phyloP scores from a whole-genome alignment of 169 alveolate species.

The Plasmodium vivax region DNA sequence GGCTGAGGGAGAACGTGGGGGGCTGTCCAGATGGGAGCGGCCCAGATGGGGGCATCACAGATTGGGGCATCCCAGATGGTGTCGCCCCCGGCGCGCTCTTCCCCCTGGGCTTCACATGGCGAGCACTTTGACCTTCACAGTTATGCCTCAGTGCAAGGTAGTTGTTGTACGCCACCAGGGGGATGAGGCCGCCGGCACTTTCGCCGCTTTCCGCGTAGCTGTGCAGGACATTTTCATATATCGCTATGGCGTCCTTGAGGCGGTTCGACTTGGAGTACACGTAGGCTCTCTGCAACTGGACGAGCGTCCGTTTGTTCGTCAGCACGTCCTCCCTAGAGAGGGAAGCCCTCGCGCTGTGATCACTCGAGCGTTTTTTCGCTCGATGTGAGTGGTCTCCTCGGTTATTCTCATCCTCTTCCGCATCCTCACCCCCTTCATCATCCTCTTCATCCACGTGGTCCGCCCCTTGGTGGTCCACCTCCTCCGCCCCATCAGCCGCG shows the following conservation, averaged over 20 bases:
- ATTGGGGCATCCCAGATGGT: not conserved
- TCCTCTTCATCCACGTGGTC: not conserved
- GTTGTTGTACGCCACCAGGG: conserved; percentile 39
- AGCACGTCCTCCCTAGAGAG: not conserved
- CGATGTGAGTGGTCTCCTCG: not conserved
- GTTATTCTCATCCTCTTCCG: not conserved
- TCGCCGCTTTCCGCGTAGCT: not conserved
- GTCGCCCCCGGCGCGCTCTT: not conserved
- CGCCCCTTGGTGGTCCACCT: not conserved
- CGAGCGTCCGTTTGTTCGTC: not conserved
- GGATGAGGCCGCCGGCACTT: not conserved
- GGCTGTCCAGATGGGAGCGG: not conserved
- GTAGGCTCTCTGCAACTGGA: conserved; percentile 48
- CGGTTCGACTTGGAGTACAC: conserved; percentile 36
- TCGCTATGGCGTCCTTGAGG: conserved; percentile 32
- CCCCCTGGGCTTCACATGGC: not conserved
- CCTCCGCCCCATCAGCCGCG: not conserved
- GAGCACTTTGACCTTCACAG: not conserved
- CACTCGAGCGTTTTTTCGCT: not conserved
- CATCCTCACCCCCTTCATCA: not conserved
- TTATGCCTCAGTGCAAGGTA: conserved; percentile 55
- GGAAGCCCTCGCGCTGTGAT: not conserved
- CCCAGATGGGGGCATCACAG: not conserved
- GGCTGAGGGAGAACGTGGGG: conserved; percentile 1
- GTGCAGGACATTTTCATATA: conserved; percentile 42